phyloP scores from a whole-genome alignment of 2,329 filamentous ascomycete genomes.

The Colletotrichum magnum region DNA sequence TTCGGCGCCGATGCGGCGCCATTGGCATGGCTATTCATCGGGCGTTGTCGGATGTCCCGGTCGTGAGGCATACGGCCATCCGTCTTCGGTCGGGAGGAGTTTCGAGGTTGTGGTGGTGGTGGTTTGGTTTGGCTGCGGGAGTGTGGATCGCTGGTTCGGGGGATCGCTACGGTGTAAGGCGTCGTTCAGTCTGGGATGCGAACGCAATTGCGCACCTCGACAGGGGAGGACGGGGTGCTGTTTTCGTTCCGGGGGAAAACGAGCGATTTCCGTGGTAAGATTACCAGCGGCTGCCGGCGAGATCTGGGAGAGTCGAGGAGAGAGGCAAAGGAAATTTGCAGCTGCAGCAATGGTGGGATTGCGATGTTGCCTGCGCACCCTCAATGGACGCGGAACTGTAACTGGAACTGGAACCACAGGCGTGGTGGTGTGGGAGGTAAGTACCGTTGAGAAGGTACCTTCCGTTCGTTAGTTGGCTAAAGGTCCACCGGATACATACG shows the following conservation, averaged over 20 bases:
- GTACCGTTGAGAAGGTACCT: conserved; percentile 17
- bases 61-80: conserved; percentile 39
- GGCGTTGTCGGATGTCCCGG: conserved; percentile 32
- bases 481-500: too few species aligned
- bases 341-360: conserved; percentile 31
- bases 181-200: conserved; percentile 21
- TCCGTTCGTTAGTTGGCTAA: not conserved
- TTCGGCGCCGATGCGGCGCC: conserved; percentile 44
- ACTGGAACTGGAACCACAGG: conserved; percentile 35
- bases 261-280: conserved; percentile 25
- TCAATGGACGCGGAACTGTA: conserved; percentile 38
- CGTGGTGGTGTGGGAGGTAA: conserved; percentile 29
- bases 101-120: not conserved
- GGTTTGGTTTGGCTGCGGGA: conserved; percentile 4
- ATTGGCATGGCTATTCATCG: conserved; percentile 53
- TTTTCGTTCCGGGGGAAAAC: conserved; percentile 4
- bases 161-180: conserved; percentile 19
- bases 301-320: not conserved
- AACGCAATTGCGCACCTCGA: conserved; percentile 30
- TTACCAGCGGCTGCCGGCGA: conserved; percentile 18
- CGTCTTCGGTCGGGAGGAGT: conserved; percentile 12
- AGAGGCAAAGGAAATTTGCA: conserved; percentile 24
- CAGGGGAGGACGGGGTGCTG: not conserved
- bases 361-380: conserved; percentile 35
- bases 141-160: conserved; percentile 15